Evolutionary conservation across 495 filamentous ascomycete genomes (phyloP), one percentile per base, ranked within the genome.

Genomic region (Chaetomium fimeti): DNA sequence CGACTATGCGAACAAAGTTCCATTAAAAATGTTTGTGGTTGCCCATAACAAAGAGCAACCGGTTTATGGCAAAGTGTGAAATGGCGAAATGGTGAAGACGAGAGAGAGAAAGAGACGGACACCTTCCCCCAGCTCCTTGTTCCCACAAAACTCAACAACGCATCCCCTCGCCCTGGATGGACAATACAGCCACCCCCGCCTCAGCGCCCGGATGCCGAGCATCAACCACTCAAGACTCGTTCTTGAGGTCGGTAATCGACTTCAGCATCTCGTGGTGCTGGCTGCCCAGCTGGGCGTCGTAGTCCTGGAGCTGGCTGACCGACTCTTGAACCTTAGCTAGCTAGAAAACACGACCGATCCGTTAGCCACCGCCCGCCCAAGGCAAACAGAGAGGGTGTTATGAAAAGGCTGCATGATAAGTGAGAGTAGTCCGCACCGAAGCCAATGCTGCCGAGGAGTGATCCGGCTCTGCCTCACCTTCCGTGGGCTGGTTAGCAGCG

Each of bases 371-470:
- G 27, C 57, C 32, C 22, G 36, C 38, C 36, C 38, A 20, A 43
- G 24, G 8, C 8, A 36, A 40, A 36, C 18, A 56, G 28, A 56
- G 25, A 56, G n/a, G 18, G 27, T 56, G 15, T 43, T 52, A 61
- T 53, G 53, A 28, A 11, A 61, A 61, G 18, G 40, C 28, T 63
- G 61, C 53, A 43, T 63, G 61, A 40, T 63, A 60, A 65, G 48
- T 38, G 25, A 53, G 63, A 78, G 78, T 70, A 67, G 71, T 69
- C 73, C 82, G 78, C 78, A 85, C 83, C 81, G 81, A 80, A 72
- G 82, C 81, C 68, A 85, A 77, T 68, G 81, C 82, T 66, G 78
- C 75, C 63, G 82, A 84, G 69, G 81, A 84, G 77, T 79, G 69
- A 62, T 85, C 83, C 66, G 74, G 71, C 68, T 78, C 69, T 40